Evolutionary conservation across 83 land plant species (phyloP).

Genomic region (Larix sibirica): DNA sequence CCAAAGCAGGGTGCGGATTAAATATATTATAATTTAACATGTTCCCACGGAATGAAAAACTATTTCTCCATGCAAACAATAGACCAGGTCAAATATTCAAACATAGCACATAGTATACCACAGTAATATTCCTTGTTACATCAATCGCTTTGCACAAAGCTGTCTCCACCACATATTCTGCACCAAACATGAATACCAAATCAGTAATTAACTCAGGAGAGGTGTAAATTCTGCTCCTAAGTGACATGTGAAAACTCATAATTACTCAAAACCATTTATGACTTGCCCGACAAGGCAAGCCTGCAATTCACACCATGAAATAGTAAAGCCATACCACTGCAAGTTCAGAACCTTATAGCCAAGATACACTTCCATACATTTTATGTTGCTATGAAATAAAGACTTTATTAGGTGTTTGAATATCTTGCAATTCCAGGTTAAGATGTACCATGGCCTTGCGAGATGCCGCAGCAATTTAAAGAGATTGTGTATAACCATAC

Average conservation of each 20-base stretch:
- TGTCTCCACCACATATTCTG: conserved; percentile 27
- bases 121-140: conserved; percentile 13
- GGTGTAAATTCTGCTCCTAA: not conserved
- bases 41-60: too few relatives aligned
- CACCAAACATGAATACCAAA: not conserved
- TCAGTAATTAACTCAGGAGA: not conserved
- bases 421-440: not conserved
- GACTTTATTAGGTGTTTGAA: not conserved
- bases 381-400: not conserved
- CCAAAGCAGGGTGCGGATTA: too few relatives aligned
- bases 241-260: not conserved
- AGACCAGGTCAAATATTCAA: too few relatives aligned
- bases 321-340: not conserved
- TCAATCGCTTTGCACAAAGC: conserved; percentile 26
- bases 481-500: not conserved
- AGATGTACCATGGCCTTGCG: not conserved
- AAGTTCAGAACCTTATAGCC: not conserved
- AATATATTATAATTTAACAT: too few relatives aligned
- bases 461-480: not conserved
- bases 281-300: not conserved
- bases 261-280: not conserved
- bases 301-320: not conserved
- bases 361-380: not conserved
- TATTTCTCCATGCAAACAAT: too few relatives aligned
- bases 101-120: not conserved